These are phyloP conservation scores for Nicotiana paniculata DNA, from an alignment of 257 asterid species.

Conservation along the genomic window DNA sequence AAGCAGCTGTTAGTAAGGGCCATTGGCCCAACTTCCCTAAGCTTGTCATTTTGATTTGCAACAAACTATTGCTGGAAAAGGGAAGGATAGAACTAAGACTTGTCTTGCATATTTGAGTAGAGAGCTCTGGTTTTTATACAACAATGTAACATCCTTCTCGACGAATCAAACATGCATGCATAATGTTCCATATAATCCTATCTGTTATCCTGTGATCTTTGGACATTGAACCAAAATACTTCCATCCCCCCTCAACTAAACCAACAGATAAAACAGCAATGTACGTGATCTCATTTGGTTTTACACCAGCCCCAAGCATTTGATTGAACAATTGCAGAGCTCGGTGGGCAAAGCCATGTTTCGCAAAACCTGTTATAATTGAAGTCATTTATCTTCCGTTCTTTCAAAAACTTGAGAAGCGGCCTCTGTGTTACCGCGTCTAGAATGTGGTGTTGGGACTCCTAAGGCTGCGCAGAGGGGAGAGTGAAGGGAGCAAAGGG, in stretches of 20 bases:
- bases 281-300: conserved; percentile 88
- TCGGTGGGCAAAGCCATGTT: conserved; percentile 62
- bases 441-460: conserved; percentile 26
- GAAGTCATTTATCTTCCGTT: conserved; percentile 70
- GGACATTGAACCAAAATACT: conserved; percentile 52
- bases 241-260: conserved; percentile 58
- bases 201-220: conserved; percentile 55
- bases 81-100: no score
- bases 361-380: conserved; percentile 81
- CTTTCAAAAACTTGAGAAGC: conserved; percentile 53
- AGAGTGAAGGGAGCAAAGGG: no score
- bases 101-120: no score
- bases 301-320: conserved; percentile 52
- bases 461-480: background rate
- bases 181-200: conserved; percentile 67
- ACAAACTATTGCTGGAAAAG: no score
- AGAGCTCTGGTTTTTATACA: no score
- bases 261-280: conserved; percentile 80
- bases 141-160: no score
- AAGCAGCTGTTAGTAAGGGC: no score
- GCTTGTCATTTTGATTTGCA: no score
- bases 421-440: conserved; percentile 81
- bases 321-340: conserved; percentile 51
- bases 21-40: no score
- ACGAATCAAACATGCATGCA: conserved; percentile 77